Evolutionary conservation across 192 early-diverging fungal species (phyloP).

Genomic region (Dimargaris verticillata): DNA sequence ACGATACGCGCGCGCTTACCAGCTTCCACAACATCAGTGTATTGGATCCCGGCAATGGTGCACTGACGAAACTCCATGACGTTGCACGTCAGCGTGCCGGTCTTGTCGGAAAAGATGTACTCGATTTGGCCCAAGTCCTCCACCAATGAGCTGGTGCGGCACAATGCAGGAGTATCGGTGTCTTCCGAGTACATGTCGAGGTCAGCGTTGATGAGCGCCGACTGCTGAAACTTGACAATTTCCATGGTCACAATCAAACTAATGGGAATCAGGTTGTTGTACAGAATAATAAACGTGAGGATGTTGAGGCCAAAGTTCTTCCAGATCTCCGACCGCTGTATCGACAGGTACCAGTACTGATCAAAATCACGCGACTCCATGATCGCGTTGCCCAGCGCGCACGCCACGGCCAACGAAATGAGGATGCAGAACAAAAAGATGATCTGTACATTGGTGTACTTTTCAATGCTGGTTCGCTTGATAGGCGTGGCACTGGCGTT

Average conservation of each 20-base stretch:
- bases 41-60: slow-evolving; percentile 80
- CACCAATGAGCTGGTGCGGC: slow-evolving; percentile 80
- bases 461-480: slow-evolving; percentile 81
- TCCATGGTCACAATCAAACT: slow-evolving; percentile 98
- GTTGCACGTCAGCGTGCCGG: slow-evolving; percentile 72
- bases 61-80: slow-evolving; percentile 81
- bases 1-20: slow-evolving; percentile 63
- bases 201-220: slow-evolving; percentile 76
- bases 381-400: slow-evolving; percentile 66
- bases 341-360: slow-evolving; percentile 29
- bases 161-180: slow-evolving; percentile 82
- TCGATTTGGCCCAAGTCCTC: slow-evolving; percentile 96
- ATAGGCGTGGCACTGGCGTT: slow-evolving; percentile 85
- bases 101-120: slow-evolving; percentile 97
- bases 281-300: slow-evolving; percentile 93
- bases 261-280: slow-evolving; percentile 98
- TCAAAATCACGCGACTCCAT: slow-evolving; percentile 29
- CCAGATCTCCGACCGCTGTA: slow-evolving; percentile 18
- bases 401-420: slow-evolving; percentile 64
- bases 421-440: slow-evolving; percentile 82
- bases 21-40: slow-evolving; percentile 81
- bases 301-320: slow-evolving; percentile 74
- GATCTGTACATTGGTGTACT: slow-evolving; percentile 85
- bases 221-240: slow-evolving; percentile 85
- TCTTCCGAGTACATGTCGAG: slow-evolving; percentile 92